These are phyloP conservation scores for Tricholoma saponaceum DNA, from an alignment of 768 basidiomycete genomes.

Conservation along the genomic window DNA sequence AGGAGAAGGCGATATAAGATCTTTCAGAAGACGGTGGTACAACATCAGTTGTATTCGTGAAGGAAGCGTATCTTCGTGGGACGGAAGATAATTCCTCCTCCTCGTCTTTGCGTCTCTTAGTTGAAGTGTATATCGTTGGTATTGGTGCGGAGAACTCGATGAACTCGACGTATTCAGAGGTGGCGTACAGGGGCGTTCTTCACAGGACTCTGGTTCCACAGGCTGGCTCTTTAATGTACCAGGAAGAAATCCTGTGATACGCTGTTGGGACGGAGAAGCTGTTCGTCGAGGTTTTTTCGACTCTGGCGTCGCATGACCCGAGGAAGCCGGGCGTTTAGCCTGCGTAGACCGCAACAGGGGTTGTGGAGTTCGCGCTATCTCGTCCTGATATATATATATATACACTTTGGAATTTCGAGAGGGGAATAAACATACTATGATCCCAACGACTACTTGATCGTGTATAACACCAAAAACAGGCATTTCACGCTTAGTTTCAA, in stretches of 20 bases:
- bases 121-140: constrained; percentile 28
- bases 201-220: background rate
- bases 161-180: background rate
- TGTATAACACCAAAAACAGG: constrained; percentile 78
- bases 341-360: constrained; percentile 1
- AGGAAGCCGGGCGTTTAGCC: constrained; percentile 3
- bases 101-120: constrained; percentile 75
- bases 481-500: constrained; percentile 61
- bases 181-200: background rate
- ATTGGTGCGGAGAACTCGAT: background rate
- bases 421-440: constrained; percentile 54
- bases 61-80: constrained; percentile 51
- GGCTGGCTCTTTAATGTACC: background rate
- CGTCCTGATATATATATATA: constrained; percentile 39
- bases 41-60: constrained; percentile 75
- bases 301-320: constrained; percentile 9
- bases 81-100: constrained; percentile 42
- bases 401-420: background rate
- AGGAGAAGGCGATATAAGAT: constrained; percentile 37
- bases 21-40: constrained; percentile 62
- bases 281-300: constrained; percentile 16
- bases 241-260: constrained; percentile 9
- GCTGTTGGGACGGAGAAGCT: constrained; percentile 12
- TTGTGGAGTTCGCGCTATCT: constrained; percentile 32
- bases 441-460: constrained; percentile 60